Evolutionary conservation across 1,284 basidiomycete species (phyloP), one percentile per base, ranked within the genome.

Genomic region (Termitomyces sp.): DNA sequence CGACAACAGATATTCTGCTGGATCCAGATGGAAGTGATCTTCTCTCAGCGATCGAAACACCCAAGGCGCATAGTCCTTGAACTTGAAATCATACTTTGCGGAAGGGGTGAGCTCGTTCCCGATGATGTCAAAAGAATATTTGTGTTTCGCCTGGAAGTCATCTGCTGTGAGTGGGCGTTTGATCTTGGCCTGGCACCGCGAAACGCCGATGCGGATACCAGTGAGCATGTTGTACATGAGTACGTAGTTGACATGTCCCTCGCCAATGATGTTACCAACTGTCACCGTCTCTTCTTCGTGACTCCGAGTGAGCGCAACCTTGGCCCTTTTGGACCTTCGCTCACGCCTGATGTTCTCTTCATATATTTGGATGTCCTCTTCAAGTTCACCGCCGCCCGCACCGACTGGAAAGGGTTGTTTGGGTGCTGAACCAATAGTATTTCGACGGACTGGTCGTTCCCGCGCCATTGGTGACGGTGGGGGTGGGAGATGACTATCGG

Each of bases 161-260:
- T 91, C 91, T 43, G 87, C 82, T 8, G 88, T 91, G 34, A 99
- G 73, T 1, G 87, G 82, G 54, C 93, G 82, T 70, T 88, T 88
- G 19, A 94, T 86, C 76, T 98, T 99, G 47, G 95, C 96, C 70
- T 97, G 93, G 75, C 92, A 98, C 61, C 96, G 79, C 45, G 96
- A 98, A 5, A 98, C 93, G 47, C 90, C 95, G 63, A 95, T 95
- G 33, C 96, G 86, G 61, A 99, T 98, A 5, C 96, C 96, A 3
- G 96, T 99, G 64, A 99, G 80, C 96, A 99, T 99, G 77, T 99
- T 98, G 77, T 98, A 99, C 96, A 98, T 98, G 66, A 99, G 77
- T 57, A 98, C 92, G 65, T 98, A 99, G 75, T 99, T 99, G 70
- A 89, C 94, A 72, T 99, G 96, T 63, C 88, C 96, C 69, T 98